Base-by-base conservation (phyloP, 1,284 basidiomycete genomes). In the Retiboletus fuscus region DNA sequence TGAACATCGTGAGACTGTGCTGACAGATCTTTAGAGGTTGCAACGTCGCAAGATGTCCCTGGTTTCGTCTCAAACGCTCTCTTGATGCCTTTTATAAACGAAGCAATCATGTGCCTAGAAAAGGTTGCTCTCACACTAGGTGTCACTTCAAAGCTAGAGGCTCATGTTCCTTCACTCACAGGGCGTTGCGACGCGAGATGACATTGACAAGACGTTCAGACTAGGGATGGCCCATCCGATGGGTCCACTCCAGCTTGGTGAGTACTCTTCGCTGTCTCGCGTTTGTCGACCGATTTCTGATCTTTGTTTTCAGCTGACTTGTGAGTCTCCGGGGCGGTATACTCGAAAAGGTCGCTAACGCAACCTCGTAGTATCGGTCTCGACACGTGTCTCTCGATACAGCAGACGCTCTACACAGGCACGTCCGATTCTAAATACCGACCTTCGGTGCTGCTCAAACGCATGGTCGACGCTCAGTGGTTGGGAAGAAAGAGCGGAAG, bases 221-320 rank as follows among this genome's bases (percentile, higher is more conserved):
- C 86, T 98, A n/a, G 97, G 97, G 62, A 98, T 98, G 96, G 94
- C 92, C 73, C 96, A 98, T 80, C 96, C 96, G 2, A 98, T 98
- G 95, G 97, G 97, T 22, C 95, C 95, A 4, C 84, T 96, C 22
- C 93, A 95, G 73, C 88, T 96, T 51, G 93, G 92, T 90, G 72
- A 70, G 87, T 67, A 20, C 20, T 46, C 51, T 5, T 43, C 3
- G 0, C 22, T 55, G 26, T 43, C n/a, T 49, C 22, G 34, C 7
- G 43, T 47, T 28, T 39, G 12, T 34, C 26, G 63, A 24, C 55
- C 18, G 63, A 18, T 69, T 44, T 62, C 51, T 74, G 44, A 75
- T 18, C 30, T 53, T 51, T 55, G 26, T 67, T 72, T 67, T 67
- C 74, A 93, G 94, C 94, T 74, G 94, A 96, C 80, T 94, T 96